Evolutionary conservation across 768 basidiomycete genomes (phyloP).

Genomic region (Trametes punicea): DNA sequence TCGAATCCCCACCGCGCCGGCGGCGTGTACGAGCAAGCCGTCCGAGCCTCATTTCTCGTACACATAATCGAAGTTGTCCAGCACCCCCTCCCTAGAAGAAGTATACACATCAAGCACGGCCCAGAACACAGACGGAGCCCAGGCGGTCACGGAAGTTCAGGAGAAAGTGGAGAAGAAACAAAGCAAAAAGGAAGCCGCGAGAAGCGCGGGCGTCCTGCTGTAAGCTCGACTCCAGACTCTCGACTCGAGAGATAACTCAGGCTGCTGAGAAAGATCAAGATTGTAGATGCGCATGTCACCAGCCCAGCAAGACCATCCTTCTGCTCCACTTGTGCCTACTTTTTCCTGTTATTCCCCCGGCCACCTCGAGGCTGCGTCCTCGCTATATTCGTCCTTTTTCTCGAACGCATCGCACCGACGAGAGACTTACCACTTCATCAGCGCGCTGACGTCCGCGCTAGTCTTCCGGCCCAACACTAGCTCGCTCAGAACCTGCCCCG

Average conservation of each 20-base stretch:
- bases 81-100: slow-evolving; percentile 15
- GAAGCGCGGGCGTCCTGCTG: background rate
- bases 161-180: background rate
- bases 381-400: background rate
- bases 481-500: slow-evolving; percentile 31
- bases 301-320: background rate
- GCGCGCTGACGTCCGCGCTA: slow-evolving; percentile 28
- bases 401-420: background rate
- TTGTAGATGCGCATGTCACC: background rate
- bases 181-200: background rate
- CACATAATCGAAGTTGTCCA: slow-evolving; percentile 15
- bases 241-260: background rate
- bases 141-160: background rate
- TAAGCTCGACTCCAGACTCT: background rate
- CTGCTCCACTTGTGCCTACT: background rate
- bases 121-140: background rate
- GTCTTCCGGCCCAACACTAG: slow-evolving; percentile 28
- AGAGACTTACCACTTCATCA: slow-evolving; percentile 26
- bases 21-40: background rate
- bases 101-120: background rate
- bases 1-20: background rate
- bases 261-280: background rate
- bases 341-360: background rate
- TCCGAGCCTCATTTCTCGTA: background rate
- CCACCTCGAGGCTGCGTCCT: background rate